Evolutionary conservation across 305 asterid genomes (phyloP).

Genomic region (Solanum hybrid): DNA sequence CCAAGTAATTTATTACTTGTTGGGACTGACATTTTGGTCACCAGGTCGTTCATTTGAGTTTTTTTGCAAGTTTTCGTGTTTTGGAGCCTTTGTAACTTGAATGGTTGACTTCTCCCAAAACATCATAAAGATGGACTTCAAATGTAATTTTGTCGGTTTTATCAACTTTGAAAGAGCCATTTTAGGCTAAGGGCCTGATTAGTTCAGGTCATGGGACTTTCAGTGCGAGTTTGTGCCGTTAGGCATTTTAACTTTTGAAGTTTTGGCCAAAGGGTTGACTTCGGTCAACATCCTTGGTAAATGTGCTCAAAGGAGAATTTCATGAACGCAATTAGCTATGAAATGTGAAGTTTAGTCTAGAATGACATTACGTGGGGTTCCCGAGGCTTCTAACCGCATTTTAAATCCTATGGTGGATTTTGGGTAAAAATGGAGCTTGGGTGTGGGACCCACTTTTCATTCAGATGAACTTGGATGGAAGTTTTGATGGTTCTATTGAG

Average conservation of each 20-base stretch:
- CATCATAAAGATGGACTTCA: not conserved
- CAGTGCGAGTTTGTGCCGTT: not conserved
- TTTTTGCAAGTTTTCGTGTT: not conserved
- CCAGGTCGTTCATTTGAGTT: not conserved
- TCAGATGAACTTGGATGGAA: not conserved
- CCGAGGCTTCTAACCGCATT: not conserved
- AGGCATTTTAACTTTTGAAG: not conserved
- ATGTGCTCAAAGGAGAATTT: not conserved
- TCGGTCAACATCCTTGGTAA: not conserved
- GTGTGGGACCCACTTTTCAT: not conserved
- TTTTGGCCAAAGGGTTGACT: not conserved
- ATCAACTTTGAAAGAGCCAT: not conserved
- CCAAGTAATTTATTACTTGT: not conserved
- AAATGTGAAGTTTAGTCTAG: not conserved
- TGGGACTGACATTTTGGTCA: not conserved
- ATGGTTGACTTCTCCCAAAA: not conserved
- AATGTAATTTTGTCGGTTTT: too few species aligned
- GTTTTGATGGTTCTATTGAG: not conserved
- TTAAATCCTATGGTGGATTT: too few species aligned
- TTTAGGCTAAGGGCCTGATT: not conserved
- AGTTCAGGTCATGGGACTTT: not conserved
- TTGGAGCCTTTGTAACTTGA: not conserved
- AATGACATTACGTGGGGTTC: not conserved
- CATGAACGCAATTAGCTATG: not conserved
- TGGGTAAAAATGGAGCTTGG: not conserved